These are phyloP conservation scores for Ormosia semicastrata DNA, from an alignment of 306 rosid genomes.

Conservation along the genomic window DNA sequence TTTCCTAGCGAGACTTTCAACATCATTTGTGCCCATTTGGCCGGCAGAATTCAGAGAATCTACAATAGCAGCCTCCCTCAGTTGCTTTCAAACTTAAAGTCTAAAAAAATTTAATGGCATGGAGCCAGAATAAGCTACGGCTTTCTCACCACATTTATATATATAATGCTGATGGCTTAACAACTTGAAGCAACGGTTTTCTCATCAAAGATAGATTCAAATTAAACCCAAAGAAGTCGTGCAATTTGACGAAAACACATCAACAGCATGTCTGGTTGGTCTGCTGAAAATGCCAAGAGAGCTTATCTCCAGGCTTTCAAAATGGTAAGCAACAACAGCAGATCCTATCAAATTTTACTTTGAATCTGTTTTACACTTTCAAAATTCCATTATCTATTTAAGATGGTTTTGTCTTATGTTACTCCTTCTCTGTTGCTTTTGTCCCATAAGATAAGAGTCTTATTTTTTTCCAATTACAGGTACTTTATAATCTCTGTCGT, in stretches of 20 bases:
- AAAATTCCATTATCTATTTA: neutral
- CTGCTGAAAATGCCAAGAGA: constrained; percentile 53
- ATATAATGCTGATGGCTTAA: constrained; percentile 12
- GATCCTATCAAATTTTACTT: neutral
- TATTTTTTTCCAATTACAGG: too few relatives aligned
- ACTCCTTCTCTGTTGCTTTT: too few relatives aligned
- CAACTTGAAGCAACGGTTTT: constrained; percentile 14
- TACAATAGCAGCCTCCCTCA: constrained; percentile 39
- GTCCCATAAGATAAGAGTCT: too few relatives aligned
- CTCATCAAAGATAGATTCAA: constrained; percentile 14
- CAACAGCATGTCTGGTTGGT: constrained; percentile 49
- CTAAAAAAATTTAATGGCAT: neutral
- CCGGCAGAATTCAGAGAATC: constrained; percentile 40
- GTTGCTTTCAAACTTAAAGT: constrained; percentile 26
- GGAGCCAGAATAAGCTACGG: neutral
- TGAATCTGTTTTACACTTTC: neutral
- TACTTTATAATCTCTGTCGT: too few relatives aligned
- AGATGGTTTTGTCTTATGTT: neutral
- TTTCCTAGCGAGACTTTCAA: constrained; percentile 12
- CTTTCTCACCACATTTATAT: neutral
- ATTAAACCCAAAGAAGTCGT: constrained; percentile 7
- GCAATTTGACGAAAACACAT: neutral
- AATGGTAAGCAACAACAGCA: constrained; percentile 32
- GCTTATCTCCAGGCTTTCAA: constrained; percentile 51
- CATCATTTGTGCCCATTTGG: constrained; percentile 19